Conservation (phyloP, 2,329 filamentous ascomycete species). For the Arthrobotrys sinensis region DNA sequence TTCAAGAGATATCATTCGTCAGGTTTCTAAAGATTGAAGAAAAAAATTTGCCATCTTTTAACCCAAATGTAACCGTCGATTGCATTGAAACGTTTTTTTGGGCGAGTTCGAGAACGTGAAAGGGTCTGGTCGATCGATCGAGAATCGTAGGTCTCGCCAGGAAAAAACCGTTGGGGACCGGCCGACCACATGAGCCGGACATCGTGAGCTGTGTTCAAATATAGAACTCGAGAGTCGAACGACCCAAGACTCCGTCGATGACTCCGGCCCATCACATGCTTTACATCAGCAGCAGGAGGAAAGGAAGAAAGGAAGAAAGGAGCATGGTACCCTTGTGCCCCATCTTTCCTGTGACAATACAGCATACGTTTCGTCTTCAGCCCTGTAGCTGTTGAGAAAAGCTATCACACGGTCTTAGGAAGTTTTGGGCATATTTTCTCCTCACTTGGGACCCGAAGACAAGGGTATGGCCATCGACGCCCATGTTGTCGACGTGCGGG, state of each 20-base stretch:
- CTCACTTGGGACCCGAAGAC: constrained; percentile 53
- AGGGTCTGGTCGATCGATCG: constrained; percentile 45
- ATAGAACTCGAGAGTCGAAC: constrained; percentile 50
- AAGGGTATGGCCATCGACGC: constrained; percentile 47
- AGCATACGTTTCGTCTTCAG: constrained; percentile 51
- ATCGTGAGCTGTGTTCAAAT: constrained; percentile 37
- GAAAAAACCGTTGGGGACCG: constrained; percentile 6
- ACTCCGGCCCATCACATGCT: constrained; percentile 52
- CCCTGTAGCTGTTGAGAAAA: constrained; percentile 49
- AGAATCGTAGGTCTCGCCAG: constrained; percentile 9
- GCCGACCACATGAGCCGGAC: constrained; percentile 43
- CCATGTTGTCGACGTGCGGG: constrained; percentile 40
- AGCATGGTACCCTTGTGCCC: constrained; percentile 45
- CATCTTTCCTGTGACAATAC: constrained; percentile 42
- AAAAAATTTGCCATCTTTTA: constrained; percentile 49
- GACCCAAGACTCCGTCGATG: constrained; percentile 39
- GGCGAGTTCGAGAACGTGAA: constrained; percentile 56
- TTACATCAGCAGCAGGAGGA: constrained; percentile 25
- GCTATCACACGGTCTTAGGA: constrained; percentile 27
- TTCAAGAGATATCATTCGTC: constrained; percentile 51
- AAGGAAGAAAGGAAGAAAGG: constrained; percentile 2
- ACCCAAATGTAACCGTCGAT: constrained; percentile 52
- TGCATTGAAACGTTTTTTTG: constrained; percentile 35
- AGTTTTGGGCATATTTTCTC: constrained; percentile 40
- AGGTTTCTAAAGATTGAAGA: constrained; percentile 37